These are phyloP conservation scores for Suhomyces taliae DNA, from an alignment of 1,139 yeast species.

Conservation along the genomic window DNA sequence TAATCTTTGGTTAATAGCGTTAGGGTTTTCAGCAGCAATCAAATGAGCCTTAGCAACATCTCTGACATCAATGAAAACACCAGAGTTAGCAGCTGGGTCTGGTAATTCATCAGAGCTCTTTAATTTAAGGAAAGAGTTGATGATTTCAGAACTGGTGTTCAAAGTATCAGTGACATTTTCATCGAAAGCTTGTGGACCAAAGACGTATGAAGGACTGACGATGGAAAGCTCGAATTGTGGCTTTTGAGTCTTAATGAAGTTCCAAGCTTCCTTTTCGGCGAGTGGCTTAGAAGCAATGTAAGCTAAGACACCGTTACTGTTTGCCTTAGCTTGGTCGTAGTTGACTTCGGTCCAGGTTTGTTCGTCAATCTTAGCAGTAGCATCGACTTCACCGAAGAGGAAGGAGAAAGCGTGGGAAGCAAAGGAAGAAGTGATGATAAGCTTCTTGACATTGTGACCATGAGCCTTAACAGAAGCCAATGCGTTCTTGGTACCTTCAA, in stretches of 20 bases:
- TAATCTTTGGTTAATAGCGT: constrained; percentile 15
- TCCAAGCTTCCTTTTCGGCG: constrained; percentile 58
- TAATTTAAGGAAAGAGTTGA: constrained; percentile 25
- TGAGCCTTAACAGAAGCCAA: constrained; percentile 7
- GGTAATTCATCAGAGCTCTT: constrained; percentile 21
- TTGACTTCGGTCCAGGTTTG: constrained; percentile 41
- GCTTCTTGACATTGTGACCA: constrained; percentile 26
- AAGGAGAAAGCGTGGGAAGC: constrained; percentile 26
- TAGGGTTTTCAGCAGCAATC: constrained; percentile 13
- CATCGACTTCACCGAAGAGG: constrained; percentile 15
- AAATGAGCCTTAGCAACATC: constrained; percentile 20
- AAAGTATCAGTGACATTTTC: constrained; percentile 29
- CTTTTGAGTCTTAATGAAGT: constrained; percentile 36
- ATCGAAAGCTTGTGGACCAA: constrained; percentile 29
- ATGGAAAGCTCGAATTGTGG: constrained; percentile 22
- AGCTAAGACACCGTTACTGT: neutral
- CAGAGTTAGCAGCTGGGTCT: constrained; percentile 17
- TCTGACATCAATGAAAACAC: constrained; percentile 30
- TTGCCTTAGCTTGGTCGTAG: constrained; percentile 30
- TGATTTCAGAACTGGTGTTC: constrained; percentile 38
- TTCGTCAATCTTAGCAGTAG: constrained; percentile 12
- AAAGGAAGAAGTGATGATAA: constrained; percentile 30
- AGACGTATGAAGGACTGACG: constrained; percentile 22
- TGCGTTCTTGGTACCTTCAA: constrained; percentile 27
- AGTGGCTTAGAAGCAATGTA: constrained; percentile 53